phyloP scores from a whole-genome alignment of 176 grass and related monocot genomes.

The Eragrostis curvula region DNA sequence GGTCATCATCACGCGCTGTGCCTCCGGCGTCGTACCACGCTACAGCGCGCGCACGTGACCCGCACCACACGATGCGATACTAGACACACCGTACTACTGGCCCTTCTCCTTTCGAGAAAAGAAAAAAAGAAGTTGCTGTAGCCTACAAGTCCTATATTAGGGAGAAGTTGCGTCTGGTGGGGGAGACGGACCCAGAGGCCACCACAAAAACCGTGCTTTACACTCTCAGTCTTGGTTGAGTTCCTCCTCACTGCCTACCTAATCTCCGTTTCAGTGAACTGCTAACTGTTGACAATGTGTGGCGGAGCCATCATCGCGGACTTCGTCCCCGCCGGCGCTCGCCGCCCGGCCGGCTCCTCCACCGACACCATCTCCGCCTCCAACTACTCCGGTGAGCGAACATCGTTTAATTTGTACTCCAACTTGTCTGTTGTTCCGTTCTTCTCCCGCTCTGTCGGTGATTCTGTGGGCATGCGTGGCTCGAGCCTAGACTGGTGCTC shows the following conservation, averaged over 20 bases:
- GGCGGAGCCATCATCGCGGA: conserved; percentile 53
- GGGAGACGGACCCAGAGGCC: not conserved
- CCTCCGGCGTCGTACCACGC: not conserved
- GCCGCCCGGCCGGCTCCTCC: not conserved
- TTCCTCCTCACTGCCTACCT: not conserved
- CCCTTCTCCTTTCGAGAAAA: not conserved
- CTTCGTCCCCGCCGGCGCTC: conserved; percentile 24
- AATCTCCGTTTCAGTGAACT: not conserved
- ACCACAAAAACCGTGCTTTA: not conserved
- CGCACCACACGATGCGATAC: not conserved
- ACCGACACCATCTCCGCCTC: not conserved
- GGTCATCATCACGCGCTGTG: not conserved
- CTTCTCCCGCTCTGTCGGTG: not conserved
- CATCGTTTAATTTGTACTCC: not conserved
- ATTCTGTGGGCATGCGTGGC: not conserved
- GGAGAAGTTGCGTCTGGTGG: not conserved
- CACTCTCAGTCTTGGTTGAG: not conserved
- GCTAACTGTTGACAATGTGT: conserved; percentile 39
- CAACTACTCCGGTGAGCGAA: conserved; percentile 6
- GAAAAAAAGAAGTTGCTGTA: not conserved
- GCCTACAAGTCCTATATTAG: not conserved
- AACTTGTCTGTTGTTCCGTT: not conserved
- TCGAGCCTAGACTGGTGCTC: too few relatives aligned
- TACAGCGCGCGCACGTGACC: not conserved
- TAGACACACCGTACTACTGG: not conserved